Conservation (phyloP, 768 basidiomycete species). For the Xanthoconium stramineum region DNA sequence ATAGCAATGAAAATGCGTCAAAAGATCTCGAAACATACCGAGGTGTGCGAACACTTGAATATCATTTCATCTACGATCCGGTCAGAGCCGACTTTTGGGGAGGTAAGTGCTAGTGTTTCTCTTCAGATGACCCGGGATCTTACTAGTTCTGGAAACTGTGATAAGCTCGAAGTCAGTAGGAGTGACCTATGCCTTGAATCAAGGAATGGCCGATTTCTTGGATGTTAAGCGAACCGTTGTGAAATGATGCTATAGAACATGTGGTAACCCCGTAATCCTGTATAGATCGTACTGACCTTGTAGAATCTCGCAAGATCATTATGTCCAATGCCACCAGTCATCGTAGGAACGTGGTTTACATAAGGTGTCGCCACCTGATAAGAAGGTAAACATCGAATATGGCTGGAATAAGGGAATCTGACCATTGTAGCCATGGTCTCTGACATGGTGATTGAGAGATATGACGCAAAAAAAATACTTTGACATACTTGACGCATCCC, state of each 20-base stretch:
- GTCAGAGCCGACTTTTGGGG: slow-evolving; percentile 36
- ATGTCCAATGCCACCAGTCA: slow-evolving; percentile 46
- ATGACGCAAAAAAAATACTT: neutral
- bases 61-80: slow-evolving; percentile 48
- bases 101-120: neutral
- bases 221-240: slow-evolving; percentile 25
- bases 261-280: neutral
- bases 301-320: slow-evolving; percentile 45
- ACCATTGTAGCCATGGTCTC: slow-evolving; percentile 46
- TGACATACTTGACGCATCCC: slow-evolving; percentile 37
- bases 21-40: slow-evolving; percentile 18
- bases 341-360: slow-evolving; percentile 41
- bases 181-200: slow-evolving; percentile 30
- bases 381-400: neutral
- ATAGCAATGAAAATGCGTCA: neutral
- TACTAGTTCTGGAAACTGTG: slow-evolving; percentile 41
- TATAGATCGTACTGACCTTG: slow-evolving; percentile 27
- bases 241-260: slow-evolving; percentile 37
- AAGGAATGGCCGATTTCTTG: neutral
- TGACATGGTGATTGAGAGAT: slow-evolving; percentile 11
- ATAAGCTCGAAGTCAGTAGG: slow-evolving; percentile 40
- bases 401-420: neutral
- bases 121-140: slow-evolving; percentile 2
- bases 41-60: slow-evolving; percentile 40
- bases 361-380: slow-evolving; percentile 41